A percentile compares a stretch with the other conserved stretches of the same genome.
phyloP scores from a whole-genome alignment of 2,329 filamentous ascomycete species.

The Exophiala xenobiotica region DNA sequence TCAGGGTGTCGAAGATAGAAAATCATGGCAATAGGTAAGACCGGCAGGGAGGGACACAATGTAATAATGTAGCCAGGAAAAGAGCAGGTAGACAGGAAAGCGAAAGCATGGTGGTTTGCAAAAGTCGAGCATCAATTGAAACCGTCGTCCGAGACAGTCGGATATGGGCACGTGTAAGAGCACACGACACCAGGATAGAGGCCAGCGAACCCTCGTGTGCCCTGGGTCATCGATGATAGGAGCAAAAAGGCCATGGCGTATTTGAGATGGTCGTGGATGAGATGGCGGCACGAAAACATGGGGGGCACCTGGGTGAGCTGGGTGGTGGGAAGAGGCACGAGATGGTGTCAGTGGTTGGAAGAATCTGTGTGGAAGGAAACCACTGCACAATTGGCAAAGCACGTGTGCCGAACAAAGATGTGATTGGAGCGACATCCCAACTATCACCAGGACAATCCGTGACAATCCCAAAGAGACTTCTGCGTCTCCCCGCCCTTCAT shows the following conservation, averaged over 20 bases:
- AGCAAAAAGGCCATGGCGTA: too few species aligned
- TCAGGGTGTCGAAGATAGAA: too few species aligned
- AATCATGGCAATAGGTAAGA: too few species aligned
- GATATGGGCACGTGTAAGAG: slow-evolving; percentile 24
- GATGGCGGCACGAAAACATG: slow-evolving; percentile 6
- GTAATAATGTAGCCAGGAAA: too few species aligned
- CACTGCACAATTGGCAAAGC: not conserved
- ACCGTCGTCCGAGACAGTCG: slow-evolving; percentile 14
- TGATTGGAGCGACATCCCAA: not conserved
- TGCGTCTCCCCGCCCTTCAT: too few species aligned
- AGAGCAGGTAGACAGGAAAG: not conserved
- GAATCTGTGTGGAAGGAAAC: not conserved
- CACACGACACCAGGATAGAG: slow-evolving; percentile 22
- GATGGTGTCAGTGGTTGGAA: not conserved
- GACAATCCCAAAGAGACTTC: too few species aligned
- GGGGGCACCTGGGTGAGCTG: too few species aligned
- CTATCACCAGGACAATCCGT: not conserved
- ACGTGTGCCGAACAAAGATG: not conserved
- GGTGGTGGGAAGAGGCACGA: too few species aligned
- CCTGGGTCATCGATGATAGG: slow-evolving; percentile 20
- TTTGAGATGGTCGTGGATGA: slow-evolving; percentile 1
- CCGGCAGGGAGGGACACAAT: too few species aligned
- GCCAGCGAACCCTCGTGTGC: slow-evolving; percentile 17
- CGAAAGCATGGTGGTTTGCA: not conserved
- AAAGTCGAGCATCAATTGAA: slow-evolving; percentile 5